Percentiles rank a stretch among this genome's conserved stretches.
These are phyloP conservation scores for Bipolaris zeicola DNA, from an alignment of 2,329 filamentous ascomycete genomes.

Conservation along the genomic window DNA sequence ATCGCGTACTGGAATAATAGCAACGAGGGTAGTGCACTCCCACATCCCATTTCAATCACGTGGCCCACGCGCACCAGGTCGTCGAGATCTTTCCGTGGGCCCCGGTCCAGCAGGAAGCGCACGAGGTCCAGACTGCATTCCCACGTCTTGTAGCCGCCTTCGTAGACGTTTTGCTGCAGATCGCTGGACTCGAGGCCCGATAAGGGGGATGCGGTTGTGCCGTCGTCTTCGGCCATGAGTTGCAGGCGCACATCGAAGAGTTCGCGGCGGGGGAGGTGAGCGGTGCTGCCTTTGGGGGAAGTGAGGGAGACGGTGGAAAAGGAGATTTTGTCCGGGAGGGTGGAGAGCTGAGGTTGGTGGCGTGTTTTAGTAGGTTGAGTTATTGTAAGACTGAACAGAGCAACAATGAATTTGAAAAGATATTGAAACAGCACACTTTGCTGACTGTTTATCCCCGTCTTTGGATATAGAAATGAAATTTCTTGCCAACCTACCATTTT, in stretches of 20 bases:
- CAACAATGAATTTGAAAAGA: background rate
- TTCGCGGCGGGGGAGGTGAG: constrained; percentile 72
- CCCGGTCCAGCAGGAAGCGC: constrained; percentile 62
- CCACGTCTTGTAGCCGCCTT: constrained; percentile 90
- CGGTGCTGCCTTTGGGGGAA: constrained; percentile 61
- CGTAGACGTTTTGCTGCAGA: constrained; percentile 80
- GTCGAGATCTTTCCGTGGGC: constrained; percentile 56
- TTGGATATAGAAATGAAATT: too few relatives aligned
- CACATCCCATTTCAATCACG: constrained; percentile 71
- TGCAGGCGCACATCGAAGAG: constrained; percentile 82
- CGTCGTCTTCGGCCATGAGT: constrained; percentile 72
- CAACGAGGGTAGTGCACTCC: constrained; percentile 74
- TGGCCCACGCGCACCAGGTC: constrained; percentile 57
- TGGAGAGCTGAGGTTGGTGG: constrained; percentile 52
- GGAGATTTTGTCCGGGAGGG: constrained; percentile 74
- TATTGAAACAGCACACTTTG: too few relatives aligned
- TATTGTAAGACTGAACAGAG: background rate
- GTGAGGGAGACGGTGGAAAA: constrained; percentile 67
- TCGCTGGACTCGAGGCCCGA: constrained; percentile 58
- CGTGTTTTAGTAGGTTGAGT: background rate
- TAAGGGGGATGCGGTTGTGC: constrained; percentile 33
- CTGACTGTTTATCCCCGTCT: too few relatives aligned
- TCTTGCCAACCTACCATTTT: constrained; percentile 52
- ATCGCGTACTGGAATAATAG: constrained; percentile 70
- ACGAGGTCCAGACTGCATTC: constrained; percentile 83